These are phyloP conservation scores for Steccherinum ochraceum DNA, from an alignment of 768 basidiomycete species.

Conservation along the genomic window DNA sequence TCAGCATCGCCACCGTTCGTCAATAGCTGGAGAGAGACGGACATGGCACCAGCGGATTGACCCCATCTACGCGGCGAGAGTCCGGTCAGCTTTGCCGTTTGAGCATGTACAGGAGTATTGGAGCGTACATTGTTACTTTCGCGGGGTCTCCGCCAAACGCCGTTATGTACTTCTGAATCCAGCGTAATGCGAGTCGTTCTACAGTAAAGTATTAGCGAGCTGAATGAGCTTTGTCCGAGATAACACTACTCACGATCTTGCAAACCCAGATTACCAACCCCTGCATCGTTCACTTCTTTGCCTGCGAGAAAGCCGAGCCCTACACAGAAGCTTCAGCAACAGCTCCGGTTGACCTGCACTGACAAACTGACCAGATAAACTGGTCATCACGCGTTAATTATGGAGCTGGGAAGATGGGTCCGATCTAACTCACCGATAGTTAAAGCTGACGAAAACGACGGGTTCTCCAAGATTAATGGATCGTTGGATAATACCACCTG, in stretches of 20 bases:
- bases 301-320: conserved; percentile 36
- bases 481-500: conserved; percentile 34
- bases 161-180: conserved; percentile 34
- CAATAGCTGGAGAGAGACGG: conserved; percentile 13
- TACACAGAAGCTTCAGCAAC: conserved; percentile 3
- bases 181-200: conserved; percentile 20
- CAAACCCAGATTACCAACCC: conserved; percentile 43
- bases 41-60: too few relatives aligned
- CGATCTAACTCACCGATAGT: conserved; percentile 33
- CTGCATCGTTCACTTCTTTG: conserved; percentile 33
- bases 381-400: too few relatives aligned
- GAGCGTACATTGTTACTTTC: conserved; percentile 35
- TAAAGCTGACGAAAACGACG: conserved; percentile 48
- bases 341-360: not conserved
- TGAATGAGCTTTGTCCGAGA: too few relatives aligned
- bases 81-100: too few relatives aligned
- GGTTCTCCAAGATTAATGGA: conserved; percentile 38
- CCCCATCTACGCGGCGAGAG: too few relatives aligned
- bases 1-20: conserved; percentile 10
- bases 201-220: not conserved
- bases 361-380: too few relatives aligned
- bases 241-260: conserved; percentile 33
- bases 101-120: conserved; percentile 29
- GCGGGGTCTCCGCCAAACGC: conserved; percentile 38
- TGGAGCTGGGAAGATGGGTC: too few relatives aligned